Base-by-base conservation (phyloP, 2,329 filamentous ascomycete genomes). In the Cadophora sp. region DNA sequence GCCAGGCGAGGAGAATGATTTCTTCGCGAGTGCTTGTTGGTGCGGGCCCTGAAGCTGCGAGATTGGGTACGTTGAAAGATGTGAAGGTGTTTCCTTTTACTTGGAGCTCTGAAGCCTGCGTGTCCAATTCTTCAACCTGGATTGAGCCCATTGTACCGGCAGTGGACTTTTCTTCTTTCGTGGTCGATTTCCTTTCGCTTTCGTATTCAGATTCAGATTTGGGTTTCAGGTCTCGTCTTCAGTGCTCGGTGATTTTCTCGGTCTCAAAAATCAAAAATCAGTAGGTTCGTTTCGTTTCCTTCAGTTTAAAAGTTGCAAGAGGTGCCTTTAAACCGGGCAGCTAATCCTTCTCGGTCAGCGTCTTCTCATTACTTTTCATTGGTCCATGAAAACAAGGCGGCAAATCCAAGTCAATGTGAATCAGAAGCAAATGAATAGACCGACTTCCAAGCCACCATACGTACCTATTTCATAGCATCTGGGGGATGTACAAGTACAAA, bases 1-100 rank as follows among this genome's bases (percentile, higher is more conserved):
- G 76, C 82, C 82, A 84, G 48, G 82, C 78, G 43, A 80, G 53
- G 13, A 83, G 77, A 14, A 83, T 20, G 18, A 80, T 62, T 20
- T 81, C 80, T n/a, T 82, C 79, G 65, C 70, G 79, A 73, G 80
- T 75, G 36, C 77, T 74, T 8, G 79, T 81, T 18, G 72, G 71
- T 13, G 74, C 76, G 16, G 27, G 1, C 33, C 22, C 7, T 43
- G 60, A 18, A 33, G 59, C 27, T 41, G 45, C 43, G 30, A 62
- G 27, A 9, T 43, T 18, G 4, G 30, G 33, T 5, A 62, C 18
- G 33, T 24, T 27, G 13, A 50, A 39, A 27, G 13, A 36, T 62
- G n/a, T 41, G 45, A 39, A 58, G 4, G 18, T 14, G 16, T 47
- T 50, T 14, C 14, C 16, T 13, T 18, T 45, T n/a, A 7, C 8